These are phyloP conservation scores for Medicago ruthenica DNA, from an alignment of 306 rosid genomes.

Conservation along the genomic window DNA sequence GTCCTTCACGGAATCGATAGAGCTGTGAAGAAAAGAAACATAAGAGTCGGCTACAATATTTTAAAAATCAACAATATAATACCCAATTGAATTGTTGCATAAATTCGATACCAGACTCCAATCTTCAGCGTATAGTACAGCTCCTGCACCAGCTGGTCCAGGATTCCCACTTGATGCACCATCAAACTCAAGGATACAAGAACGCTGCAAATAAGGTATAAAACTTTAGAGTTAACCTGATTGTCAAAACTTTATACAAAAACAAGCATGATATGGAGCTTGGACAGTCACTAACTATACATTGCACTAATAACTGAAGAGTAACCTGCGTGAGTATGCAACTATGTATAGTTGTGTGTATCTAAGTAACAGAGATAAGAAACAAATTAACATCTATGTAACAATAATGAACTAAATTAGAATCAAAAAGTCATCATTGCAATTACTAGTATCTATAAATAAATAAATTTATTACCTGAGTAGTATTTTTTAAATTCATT, in stretches of 20 bases:
- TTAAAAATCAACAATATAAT: background rate
- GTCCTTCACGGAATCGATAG: slow-evolving; percentile 74
- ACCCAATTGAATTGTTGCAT: background rate
- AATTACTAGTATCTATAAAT: no score
- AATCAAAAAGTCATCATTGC: no score
- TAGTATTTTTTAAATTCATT: no score
- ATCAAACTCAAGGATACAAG: slow-evolving; percentile 73
- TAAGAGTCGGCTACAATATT: slow-evolving; percentile 20
- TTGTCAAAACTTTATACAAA: background rate
- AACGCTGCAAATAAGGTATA: slow-evolving; percentile 44
- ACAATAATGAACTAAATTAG: background rate
- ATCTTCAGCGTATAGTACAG: slow-evolving; percentile 70
- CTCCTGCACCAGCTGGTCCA: slow-evolving; percentile 94
- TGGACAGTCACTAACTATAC: background rate
- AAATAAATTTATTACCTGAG: no score
- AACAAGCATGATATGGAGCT: slow-evolving; percentile 7
- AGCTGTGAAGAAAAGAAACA: slow-evolving; percentile 50
- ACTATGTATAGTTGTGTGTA: background rate
- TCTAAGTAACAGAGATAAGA: background rate
- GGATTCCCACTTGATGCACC: slow-evolving; percentile 96
- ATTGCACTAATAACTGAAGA: background rate
- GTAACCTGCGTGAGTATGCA: background rate
- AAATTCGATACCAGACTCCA: slow-evolving; percentile 51
- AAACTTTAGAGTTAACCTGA: background rate
- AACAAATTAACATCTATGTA: background rate